Evolutionary conservation across 805 yeast genomes (phyloP).

Genomic region (Metschnikowia noctiluminum): DNA sequence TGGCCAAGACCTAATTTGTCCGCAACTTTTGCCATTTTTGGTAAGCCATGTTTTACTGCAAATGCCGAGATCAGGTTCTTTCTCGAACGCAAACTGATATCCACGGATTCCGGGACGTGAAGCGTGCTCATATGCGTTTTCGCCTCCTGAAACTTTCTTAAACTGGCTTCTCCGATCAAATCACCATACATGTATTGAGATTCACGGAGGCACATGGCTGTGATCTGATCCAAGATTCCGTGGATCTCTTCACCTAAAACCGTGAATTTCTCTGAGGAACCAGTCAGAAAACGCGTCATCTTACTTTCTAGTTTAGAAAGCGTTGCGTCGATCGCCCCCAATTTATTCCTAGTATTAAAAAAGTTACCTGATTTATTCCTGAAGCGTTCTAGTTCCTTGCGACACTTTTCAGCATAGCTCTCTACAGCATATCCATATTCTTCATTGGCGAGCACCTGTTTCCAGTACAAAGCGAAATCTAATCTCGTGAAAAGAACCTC

Average conservation of each 20-base stretch:
- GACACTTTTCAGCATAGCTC: constrained; percentile 9
- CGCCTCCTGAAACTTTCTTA: constrained; percentile 1
- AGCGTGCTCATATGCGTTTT: not conserved
- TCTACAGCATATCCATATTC: constrained; percentile 10
- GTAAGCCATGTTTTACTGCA: not conserved
- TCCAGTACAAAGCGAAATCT: constrained; percentile 4
- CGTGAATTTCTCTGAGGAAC: not conserved
- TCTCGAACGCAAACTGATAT: not conserved
- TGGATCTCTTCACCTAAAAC: not conserved
- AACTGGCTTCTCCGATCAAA: constrained; percentile 6
- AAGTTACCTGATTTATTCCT: not conserved
- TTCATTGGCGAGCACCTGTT: constrained; percentile 2
- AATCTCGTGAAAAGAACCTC: not conserved
- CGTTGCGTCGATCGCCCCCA: not conserved
- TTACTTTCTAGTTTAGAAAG: constrained; percentile 1
- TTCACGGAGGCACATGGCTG: not conserved
- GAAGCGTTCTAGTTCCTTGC: constrained; percentile 2
- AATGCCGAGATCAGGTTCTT: not conserved
- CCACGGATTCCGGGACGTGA: not conserved
- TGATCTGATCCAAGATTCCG: not conserved
- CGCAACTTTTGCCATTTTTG: constrained; percentile 1
- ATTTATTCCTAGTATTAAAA: not conserved
- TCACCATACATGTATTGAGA: not conserved
- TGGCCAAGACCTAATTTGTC: not conserved
- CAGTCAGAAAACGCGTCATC: not conserved